Conservation (phyloP, 768 basidiomycete genomes). For the Astraeus odoratus region DNA sequence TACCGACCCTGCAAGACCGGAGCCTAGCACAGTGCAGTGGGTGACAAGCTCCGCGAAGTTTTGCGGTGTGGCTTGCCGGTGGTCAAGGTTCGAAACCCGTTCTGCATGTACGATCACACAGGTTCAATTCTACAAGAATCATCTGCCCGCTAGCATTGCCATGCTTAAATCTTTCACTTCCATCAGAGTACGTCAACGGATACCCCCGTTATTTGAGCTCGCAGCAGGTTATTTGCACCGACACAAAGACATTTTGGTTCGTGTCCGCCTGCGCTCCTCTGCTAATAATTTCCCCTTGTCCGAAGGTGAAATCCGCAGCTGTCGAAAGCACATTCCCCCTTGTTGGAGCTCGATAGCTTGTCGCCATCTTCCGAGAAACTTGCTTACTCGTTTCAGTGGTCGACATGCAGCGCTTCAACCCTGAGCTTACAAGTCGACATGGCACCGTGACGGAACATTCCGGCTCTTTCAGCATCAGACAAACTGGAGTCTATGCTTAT, state of each 20-base stretch:
- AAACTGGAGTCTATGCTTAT: conserved; percentile 28
- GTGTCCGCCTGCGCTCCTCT: conserved; percentile 16
- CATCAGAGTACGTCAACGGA: conserved; percentile 19
- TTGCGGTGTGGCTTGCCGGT: background rate
- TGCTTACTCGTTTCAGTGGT: conserved; percentile 5
- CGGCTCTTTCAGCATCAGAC: conserved; percentile 19
- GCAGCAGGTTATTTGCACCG: conserved; percentile 14
- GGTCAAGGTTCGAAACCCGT: conserved; percentile 17
- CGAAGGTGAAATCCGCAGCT: conserved; percentile 3
- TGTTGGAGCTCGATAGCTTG: background rate
- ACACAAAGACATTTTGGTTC: conserved; percentile 14
- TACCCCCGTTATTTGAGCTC: conserved; percentile 10
- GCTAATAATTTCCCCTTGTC: conserved; percentile 24
- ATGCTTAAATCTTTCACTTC: conserved; percentile 24
- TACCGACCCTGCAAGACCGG: background rate
- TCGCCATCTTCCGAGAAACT: conserved; percentile 11
- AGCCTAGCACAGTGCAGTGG: background rate
- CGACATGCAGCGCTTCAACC: conserved; percentile 25
- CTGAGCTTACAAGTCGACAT: conserved; percentile 16
- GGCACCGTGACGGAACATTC: conserved; percentile 21
- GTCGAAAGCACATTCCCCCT: conserved; percentile 3
- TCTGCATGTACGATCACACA: conserved; percentile 26
- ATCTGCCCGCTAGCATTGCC: conserved; percentile 19
- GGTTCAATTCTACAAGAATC: conserved; percentile 19
- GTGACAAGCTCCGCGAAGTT: background rate